Percentiles rank a stretch among this genome's conserved stretches.
These are phyloP conservation scores for Fusarium zealandicum DNA, from an alignment of 2,329 filamentous ascomycete species.

Conservation along the genomic window DNA sequence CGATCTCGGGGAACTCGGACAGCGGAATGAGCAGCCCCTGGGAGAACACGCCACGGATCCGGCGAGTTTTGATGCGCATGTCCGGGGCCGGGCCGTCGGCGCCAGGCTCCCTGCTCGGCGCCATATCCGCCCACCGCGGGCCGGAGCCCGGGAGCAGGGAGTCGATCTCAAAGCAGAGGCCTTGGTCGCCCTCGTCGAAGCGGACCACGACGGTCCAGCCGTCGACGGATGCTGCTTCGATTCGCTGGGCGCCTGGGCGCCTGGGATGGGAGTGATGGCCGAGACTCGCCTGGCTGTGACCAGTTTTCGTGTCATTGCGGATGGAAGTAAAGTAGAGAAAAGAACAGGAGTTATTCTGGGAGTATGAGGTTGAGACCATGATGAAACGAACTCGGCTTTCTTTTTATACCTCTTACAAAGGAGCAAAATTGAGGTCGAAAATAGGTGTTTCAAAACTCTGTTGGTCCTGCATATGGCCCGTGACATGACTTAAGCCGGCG, in stretches of 20 bases:
- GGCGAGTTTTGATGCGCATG: conserved; percentile 30
- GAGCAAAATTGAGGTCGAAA: too few relatives aligned
- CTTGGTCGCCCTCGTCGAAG: conserved; percentile 28
- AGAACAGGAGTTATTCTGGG: too few relatives aligned
- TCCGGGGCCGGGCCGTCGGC: conserved; percentile 5
- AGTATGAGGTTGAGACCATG: too few relatives aligned
- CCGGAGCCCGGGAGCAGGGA: conserved; percentile 33
- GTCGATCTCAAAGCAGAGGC: conserved; percentile 38
- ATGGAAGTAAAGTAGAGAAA: background rate
- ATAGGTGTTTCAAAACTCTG: background rate
- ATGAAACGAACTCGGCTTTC: too few relatives aligned
- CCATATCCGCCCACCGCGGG: conserved; percentile 27
- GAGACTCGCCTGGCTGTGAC: conserved; percentile 33
- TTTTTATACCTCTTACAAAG: too few relatives aligned
- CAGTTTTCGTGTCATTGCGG: conserved; percentile 32
- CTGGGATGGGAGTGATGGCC: conserved; percentile 27
- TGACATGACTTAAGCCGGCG: conserved; percentile 18
- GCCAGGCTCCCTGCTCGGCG: conserved; percentile 1
- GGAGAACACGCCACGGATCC: conserved; percentile 29
- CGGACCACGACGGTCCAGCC: conserved; percentile 37
- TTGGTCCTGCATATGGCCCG: conserved; percentile 1
- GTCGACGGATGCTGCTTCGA: conserved; percentile 29
- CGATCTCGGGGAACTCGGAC: conserved; percentile 28
- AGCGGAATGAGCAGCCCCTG: conserved; percentile 36
- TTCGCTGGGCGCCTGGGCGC: conserved; percentile 32